Evolutionary conservation across 2,329 filamentous ascomycete species (phyloP).

Genomic region (Cytospora chrysosperma): DNA sequence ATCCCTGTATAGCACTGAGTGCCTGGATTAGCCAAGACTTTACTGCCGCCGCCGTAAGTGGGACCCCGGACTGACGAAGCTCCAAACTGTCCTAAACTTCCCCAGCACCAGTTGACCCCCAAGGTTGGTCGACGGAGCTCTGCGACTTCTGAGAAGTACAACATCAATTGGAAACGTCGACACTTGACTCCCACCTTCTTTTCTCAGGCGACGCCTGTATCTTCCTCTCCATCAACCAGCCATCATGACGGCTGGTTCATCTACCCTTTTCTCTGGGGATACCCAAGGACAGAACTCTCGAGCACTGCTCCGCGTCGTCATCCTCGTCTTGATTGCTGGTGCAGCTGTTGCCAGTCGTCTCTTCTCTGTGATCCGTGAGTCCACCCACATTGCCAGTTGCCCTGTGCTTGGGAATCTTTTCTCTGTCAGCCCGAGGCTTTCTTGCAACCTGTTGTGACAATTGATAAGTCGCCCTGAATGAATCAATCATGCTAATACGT

Average conservation of each 20-base stretch:
- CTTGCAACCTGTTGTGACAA: not conserved
- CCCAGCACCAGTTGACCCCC: not conserved
- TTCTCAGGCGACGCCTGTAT: conserved; percentile 25
- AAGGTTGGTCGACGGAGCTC: conserved; percentile 16
- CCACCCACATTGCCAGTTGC: conserved; percentile 2
- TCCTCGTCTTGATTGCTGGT: conserved; percentile 85
- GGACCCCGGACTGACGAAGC: conserved; percentile 22
- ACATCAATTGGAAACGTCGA: conserved; percentile 7
- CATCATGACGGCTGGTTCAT: conserved; percentile 45
- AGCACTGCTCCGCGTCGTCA: conserved; percentile 82
- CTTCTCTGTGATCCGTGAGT: conserved; percentile 96
- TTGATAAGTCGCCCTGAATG: not conserved
- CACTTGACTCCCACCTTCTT: conserved; percentile 12
- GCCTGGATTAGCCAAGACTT: conserved; percentile 16
- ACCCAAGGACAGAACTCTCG: conserved; percentile 78
- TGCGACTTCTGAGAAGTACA: conserved; percentile 12
- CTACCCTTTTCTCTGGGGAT: conserved; percentile 69
- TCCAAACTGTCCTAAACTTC: conserved; percentile 29
- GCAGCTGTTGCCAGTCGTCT: conserved; percentile 90
- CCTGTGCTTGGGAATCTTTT: conserved; percentile 20
- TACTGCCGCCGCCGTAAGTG: conserved; percentile 15
- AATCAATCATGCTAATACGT: conserved; percentile 33
- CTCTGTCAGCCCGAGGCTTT: conserved; percentile 18
- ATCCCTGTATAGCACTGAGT: not conserved
- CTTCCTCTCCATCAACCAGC: conserved; percentile 27